Percentiles rank a stretch among this genome's conserved stretches.
These are phyloP conservation scores for Coemansia reversa DNA, from an alignment of 192 early-diverging fungal species.

Conservation along the genomic window DNA sequence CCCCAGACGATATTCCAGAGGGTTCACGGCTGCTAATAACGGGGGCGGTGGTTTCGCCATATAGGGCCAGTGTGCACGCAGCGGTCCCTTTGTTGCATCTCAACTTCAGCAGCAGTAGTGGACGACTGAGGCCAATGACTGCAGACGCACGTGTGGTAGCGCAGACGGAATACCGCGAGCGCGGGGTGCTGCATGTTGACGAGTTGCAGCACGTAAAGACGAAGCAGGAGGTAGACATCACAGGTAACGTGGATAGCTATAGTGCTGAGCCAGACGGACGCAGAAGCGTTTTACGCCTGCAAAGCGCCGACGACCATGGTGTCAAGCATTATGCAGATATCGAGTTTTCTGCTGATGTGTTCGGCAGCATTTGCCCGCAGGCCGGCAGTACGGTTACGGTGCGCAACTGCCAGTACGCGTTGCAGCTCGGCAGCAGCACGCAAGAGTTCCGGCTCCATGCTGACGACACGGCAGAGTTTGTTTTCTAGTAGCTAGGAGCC, in stretches of 20 bases:
- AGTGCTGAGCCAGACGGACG: constrained; percentile 1
- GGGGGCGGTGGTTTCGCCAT: constrained; percentile 24
- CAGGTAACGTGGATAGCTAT: constrained; percentile 12
- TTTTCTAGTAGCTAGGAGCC: not conserved
- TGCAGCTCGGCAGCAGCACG: constrained; percentile 5
- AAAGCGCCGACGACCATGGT: constrained; percentile 17
- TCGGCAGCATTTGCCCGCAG: constrained; percentile 17
- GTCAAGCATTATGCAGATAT: constrained; percentile 11
- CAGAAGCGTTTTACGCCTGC: constrained; percentile 23
- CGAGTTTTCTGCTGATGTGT: constrained; percentile 18
- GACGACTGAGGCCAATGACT: constrained; percentile 14
- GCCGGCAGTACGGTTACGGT: constrained; percentile 26
- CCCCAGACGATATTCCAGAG: constrained; percentile 26
- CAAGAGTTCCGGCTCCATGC: constrained; percentile 21
- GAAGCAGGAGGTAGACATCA: constrained; percentile 37
- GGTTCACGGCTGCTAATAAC: constrained; percentile 32
- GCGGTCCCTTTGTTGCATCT: not conserved
- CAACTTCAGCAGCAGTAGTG: constrained; percentile 24
- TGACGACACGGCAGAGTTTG: constrained; percentile 22
- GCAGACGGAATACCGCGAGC: constrained; percentile 27
- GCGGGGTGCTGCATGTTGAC: constrained; percentile 25
- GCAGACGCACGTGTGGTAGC: constrained; percentile 16
- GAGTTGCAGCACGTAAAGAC: constrained; percentile 25
- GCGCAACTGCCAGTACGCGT: constrained; percentile 29
- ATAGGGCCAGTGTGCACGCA: constrained; percentile 1